Conservation (phyloP, 192 early-diverging fungal genomes). For the Backusella mclennaniae region DNA sequence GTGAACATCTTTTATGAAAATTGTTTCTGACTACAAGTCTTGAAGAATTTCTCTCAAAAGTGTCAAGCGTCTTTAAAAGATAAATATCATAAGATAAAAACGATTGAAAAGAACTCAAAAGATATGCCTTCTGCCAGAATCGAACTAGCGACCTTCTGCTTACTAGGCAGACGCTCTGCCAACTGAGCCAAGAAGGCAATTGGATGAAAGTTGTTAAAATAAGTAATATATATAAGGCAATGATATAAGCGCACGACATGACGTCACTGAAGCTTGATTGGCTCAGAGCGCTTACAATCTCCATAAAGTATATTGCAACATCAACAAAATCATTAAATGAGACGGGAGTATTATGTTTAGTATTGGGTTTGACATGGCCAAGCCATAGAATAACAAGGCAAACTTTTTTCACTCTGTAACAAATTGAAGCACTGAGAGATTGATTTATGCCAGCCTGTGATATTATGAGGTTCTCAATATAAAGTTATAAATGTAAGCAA, state of each 20-base stretch:
- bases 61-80: background rate
- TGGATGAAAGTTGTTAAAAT: background rate
- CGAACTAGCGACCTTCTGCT: slow-evolving; percentile 40
- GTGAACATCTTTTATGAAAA: background rate
- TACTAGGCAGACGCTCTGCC: slow-evolving; percentile 44
- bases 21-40: background rate
- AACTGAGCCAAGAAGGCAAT: slow-evolving; percentile 39
- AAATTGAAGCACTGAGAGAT: no score
- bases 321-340: no score
- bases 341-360: no score
- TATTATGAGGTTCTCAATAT: no score
- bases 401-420: no score
- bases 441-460: no score
- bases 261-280: background rate
- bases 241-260: no score
- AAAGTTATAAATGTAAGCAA: no score
- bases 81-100: background rate
- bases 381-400: no score
- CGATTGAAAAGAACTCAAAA: slow-evolving; percentile 9
- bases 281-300: background rate
- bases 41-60: no score
- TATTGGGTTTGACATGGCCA: no score
- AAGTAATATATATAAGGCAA: background rate
- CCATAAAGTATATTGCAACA: no score
- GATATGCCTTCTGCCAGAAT: slow-evolving; percentile 38